Evolutionary conservation across 805 yeast genomes (phyloP).

Genomic region (Candida vaughaniae): DNA sequence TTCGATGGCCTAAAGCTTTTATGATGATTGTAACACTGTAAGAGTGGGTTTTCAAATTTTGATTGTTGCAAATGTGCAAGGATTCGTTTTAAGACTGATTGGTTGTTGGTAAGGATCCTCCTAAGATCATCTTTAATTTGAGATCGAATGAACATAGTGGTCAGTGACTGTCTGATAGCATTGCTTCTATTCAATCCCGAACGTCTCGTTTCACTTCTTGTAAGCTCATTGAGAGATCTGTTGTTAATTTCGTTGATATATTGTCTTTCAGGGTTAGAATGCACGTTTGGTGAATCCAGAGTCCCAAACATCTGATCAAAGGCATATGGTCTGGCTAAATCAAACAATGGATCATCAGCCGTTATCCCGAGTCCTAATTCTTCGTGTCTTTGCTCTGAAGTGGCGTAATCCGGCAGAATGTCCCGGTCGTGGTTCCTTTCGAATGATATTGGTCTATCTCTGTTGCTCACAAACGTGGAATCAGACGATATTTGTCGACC

Average conservation of each 20-base stretch:
- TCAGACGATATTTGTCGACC: too few species aligned
- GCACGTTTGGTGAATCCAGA: too few species aligned
- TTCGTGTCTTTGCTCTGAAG: too few species aligned
- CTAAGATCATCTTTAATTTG: constrained; percentile 1
- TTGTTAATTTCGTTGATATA: constrained; percentile 3
- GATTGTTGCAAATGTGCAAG: not conserved
- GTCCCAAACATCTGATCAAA: too few species aligned
- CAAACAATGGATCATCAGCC: too few species aligned
- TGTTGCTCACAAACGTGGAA: too few species aligned
- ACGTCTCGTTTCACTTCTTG: constrained; percentile 9
- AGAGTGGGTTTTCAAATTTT: constrained; percentile 3
- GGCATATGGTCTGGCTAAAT: too few species aligned
- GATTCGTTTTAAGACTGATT: not conserved
- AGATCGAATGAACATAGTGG: not conserved
- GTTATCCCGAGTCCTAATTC: too few species aligned
- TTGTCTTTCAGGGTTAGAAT: not conserved
- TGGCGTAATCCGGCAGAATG: too few species aligned
- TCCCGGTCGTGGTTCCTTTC: too few species aligned
- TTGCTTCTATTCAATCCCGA: constrained; percentile 6
- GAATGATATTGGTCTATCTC: too few species aligned
- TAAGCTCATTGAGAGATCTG: constrained; percentile 3
- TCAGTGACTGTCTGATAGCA: constrained; percentile 3
- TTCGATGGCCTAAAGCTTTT: not conserved
- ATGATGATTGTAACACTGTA: constrained; percentile 4
- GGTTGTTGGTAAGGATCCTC: constrained; percentile 2